phyloP scores from a whole-genome alignment of 176 grass and related monocot genomes.

The Miscanthus lutarioriparius region DNA sequence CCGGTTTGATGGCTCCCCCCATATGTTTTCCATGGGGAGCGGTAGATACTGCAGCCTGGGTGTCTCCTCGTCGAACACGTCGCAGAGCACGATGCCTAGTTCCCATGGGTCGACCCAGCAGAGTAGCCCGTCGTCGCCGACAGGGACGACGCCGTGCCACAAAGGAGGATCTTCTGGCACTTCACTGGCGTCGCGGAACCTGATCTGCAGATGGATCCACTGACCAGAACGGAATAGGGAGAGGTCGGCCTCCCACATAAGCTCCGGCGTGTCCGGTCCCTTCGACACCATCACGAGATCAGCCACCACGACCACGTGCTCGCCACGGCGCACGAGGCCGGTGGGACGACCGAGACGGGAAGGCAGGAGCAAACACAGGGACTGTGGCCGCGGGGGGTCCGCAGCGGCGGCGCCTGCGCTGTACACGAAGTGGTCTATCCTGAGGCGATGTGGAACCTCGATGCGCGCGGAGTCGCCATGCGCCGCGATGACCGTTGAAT shows the following conservation, averaged over 20 bases:
- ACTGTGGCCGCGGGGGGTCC: no score
- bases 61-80: neutral
- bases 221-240: neutral
- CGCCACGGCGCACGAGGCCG: no score
- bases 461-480: no score
- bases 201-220: neutral
- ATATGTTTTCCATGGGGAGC: neutral
- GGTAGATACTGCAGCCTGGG: neutral
- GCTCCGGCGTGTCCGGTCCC: no score
- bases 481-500: no score
- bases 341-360: no score
- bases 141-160: neutral
- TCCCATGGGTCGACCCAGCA: neutral
- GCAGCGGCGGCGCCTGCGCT: neutral
- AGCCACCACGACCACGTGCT: no score
- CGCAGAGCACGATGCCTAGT: neutral
- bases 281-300: no score
- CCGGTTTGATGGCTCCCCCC: neutral
- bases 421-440: neutral
- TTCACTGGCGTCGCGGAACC: neutral
- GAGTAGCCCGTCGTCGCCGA: neutral
- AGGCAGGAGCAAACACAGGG: no score
- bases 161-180: no score
- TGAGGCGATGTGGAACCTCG: no score
- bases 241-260: neutral